Conservation (phyloP, 352 stramenopile genomes). For the Pythium insidiosum region DNA sequence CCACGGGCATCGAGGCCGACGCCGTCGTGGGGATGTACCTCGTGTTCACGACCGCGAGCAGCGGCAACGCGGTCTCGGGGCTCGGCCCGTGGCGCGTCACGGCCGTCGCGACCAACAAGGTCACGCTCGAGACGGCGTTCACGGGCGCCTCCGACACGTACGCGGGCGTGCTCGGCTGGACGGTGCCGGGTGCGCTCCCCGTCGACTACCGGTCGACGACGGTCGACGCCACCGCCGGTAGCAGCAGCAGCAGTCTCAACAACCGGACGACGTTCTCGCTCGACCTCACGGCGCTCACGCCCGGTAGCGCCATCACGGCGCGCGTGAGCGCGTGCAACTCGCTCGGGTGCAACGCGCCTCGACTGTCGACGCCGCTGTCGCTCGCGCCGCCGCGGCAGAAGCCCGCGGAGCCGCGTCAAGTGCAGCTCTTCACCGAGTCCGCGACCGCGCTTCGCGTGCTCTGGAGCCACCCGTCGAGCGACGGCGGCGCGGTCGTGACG, state of each 20-base stretch:
- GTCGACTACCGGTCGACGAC: conserved; percentile 40
- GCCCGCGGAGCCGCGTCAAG: conserved; percentile 70
- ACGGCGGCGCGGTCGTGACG: conserved; percentile 89
- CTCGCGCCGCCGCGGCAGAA: conserved; percentile 81
- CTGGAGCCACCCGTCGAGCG: conserved; percentile 84
- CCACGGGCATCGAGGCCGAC: conserved; percentile 21
- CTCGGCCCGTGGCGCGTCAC: conserved; percentile 38
- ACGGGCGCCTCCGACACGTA: conserved; percentile 25
- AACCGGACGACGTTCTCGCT: conserved; percentile 24
- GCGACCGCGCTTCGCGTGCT: conserved; percentile 76
- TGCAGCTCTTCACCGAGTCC: conserved; percentile 65
- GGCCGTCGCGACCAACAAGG: conserved; percentile 29
- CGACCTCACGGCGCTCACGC: conserved; percentile 48
- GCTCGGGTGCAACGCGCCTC: conserved; percentile 83
- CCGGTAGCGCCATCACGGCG: conserved; percentile 79
- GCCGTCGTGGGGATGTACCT: conserved; percentile 48
- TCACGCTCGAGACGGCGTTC: conserved; percentile 46
- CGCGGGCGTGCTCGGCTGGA: conserved; percentile 43
- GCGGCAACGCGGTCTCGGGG: conserved; percentile 22
- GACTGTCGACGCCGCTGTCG: conserved; percentile 58
- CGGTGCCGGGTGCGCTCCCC: conserved; percentile 46
- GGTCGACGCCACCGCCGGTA: conserved; percentile 11
- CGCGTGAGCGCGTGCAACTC: conserved; percentile 87
- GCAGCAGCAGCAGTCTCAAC: not conserved
- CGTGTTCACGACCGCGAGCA: conserved; percentile 28